Evolutionary conservation across 768 basidiomycete genomes (phyloP).

Genomic region (Tricholoma flavovirens): DNA sequence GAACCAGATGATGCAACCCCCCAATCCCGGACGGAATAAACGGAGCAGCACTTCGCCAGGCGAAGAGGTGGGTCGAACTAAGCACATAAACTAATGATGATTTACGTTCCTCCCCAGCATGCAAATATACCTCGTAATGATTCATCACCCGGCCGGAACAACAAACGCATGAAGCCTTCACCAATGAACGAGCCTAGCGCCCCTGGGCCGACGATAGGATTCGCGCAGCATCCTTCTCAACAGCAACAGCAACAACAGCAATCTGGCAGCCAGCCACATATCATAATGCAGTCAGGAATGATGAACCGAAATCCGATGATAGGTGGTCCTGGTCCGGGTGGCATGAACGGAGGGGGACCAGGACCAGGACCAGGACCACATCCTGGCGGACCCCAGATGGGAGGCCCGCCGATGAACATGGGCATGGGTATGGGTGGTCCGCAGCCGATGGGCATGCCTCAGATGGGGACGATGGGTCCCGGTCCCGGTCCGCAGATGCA

Average conservation of each 20-base stretch:
- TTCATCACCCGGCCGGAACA: slow-evolving; percentile 49
- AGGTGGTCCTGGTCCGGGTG: slow-evolving; percentile 23
- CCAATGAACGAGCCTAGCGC: slow-evolving; percentile 43
- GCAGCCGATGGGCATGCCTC: slow-evolving; percentile 18
- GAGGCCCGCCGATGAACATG: slow-evolving; percentile 17
- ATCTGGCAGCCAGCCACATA: slow-evolving; percentile 26
- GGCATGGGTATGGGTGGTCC: slow-evolving; percentile 19
- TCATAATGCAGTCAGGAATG: slow-evolving; percentile 31
- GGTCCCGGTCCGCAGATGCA: slow-evolving; percentile 35
- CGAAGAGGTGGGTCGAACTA: slow-evolving; percentile 40
- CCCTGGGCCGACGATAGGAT: slow-evolving; percentile 14
- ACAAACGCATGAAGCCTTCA: slow-evolving; percentile 33
- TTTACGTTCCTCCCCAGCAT: slow-evolving; percentile 27
- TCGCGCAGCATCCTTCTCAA: slow-evolving; percentile 24
- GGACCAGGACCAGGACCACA: slow-evolving; percentile 3
- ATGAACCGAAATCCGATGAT: slow-evolving; percentile 33
- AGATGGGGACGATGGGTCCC: slow-evolving; percentile 14
- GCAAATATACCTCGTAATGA: slow-evolving; percentile 44
- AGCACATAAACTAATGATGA: neutral
- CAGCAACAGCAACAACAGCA: slow-evolving; percentile 23
- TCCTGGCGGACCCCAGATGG: slow-evolving; percentile 22
- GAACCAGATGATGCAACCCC: slow-evolving; percentile 27
- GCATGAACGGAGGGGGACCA: slow-evolving; percentile 21
- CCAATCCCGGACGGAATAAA: slow-evolving; percentile 34
- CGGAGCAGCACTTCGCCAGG: slow-evolving; percentile 59